Conservation (phyloP, 805 yeast species). For the Tetrapisispora phaffii region DNA sequence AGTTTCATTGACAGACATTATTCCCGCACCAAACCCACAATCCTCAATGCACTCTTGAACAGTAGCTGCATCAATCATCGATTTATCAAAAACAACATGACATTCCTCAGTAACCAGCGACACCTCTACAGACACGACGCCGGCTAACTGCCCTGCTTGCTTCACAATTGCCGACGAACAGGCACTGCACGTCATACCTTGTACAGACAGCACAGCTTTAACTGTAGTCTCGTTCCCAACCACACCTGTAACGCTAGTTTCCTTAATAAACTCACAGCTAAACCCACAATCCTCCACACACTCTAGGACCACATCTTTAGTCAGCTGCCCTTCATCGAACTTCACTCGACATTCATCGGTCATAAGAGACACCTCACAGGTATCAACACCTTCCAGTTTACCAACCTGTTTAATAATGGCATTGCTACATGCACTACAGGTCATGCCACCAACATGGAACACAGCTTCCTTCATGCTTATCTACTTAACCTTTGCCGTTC, state of each 20-base stretch:
- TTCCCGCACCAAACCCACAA: conserved; percentile 57
- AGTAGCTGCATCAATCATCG: conserved; percentile 23
- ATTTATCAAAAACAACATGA: conserved; percentile 38
- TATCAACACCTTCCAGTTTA: conserved; percentile 39
- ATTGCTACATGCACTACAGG: conserved; percentile 78
- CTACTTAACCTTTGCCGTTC: not conserved
- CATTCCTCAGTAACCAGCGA: conserved; percentile 75
- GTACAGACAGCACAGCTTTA: conserved; percentile 11
- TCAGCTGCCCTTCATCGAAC: conserved; percentile 32
- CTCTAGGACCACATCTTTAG: conserved; percentile 33
- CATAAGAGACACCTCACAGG: conserved; percentile 56
- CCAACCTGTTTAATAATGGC: conserved; percentile 50
- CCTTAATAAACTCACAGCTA: conserved; percentile 32
- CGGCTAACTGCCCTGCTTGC: conserved; percentile 40
- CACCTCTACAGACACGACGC: conserved; percentile 48
- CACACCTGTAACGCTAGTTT: not conserved
- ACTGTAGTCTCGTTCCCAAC: not conserved
- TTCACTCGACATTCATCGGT: conserved; percentile 61
- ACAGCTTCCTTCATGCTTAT: not conserved
- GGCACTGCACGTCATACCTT: conserved; percentile 90
- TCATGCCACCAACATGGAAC: conserved; percentile 59
- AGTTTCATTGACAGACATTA: not conserved
- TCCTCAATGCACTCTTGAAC: conserved; percentile 56
- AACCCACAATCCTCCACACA: conserved; percentile 71
- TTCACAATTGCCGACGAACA: conserved; percentile 62